Base-by-base conservation (phyloP, 73 alveolate genomes). In the Blepharisma japonicum region DNA sequence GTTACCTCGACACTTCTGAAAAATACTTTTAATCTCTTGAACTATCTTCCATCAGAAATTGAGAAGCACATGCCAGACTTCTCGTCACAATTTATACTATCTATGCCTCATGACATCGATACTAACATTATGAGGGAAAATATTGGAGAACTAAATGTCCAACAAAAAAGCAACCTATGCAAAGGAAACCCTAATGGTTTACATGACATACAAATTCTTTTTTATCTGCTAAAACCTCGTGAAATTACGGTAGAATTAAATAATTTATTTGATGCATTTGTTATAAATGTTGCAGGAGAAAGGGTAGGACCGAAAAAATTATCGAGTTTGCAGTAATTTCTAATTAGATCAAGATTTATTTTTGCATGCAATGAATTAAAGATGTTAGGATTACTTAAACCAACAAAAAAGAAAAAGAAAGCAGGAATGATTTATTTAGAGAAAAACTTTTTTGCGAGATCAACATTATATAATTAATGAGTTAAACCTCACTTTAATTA, bases 391-490 rank as follows among this genome's bases (percentile, higher is more conserved):
- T 39, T 61, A 14, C 39, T 61, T 8, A 61, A 61, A 25, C 48
- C 14, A 2, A 61, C 47, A 4, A 61, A 61, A 4, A 61, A 61
- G 47, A 61, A 25, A 39, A 61, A 5, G 6, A 61, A 61, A 61
- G 74, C 74, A 8, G 74, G 23, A 20, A 20, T 14, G 14, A 14
- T 18, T 25, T 61, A 20, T 25, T n/a, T 61, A 25, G 74, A 61
- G 23, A 61, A 61, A 39, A 61, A 61, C 47, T 61, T 61, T 25
- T 61, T 61, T 25, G 74, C 47, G 4, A 14, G 74, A 9, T 61
- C 74, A 61, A 61, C 74, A 14, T 61, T 61, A 14, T 61, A 61
- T 5, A 61, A 61, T 25, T 61, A 61, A 20, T 21, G n/a, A n/a
- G n/a, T n/a, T n/a, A n/a, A n/a, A n/a, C n/a, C n/a, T n/a, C n/a